Percentiles rank a stretch among this genome's conserved stretches.
These are phyloP conservation scores for Didymella sp. DNA, from an alignment of 2,329 filamentous ascomycete genomes.

Conservation along the genomic window DNA sequence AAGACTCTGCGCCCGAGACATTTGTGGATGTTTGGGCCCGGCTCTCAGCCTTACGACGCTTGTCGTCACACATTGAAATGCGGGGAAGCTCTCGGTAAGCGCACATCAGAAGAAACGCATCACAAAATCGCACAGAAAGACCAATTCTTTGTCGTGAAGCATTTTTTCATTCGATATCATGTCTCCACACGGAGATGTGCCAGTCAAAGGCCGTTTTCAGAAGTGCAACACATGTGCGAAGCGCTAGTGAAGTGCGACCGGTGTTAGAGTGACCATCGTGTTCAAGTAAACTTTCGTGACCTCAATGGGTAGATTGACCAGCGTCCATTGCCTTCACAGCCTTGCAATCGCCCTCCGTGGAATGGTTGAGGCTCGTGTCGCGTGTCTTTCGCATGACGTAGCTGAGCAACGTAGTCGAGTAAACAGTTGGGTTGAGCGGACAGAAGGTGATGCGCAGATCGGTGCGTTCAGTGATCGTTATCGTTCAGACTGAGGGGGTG, in stretches of 20 bases:
- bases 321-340: constrained; percentile 39
- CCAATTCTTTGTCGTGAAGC: constrained; percentile 43
- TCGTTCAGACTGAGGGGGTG: constrained; percentile 42
- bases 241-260: constrained; percentile 28
- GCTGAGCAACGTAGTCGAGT: constrained; percentile 29
- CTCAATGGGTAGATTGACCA: constrained; percentile 48
- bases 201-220: constrained; percentile 46
- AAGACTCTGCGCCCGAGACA: not conserved
- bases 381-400: constrained; percentile 38
- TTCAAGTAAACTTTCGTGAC: constrained; percentile 47
- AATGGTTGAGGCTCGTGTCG: constrained; percentile 35
- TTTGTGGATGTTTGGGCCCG: not conserved
- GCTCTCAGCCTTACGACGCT: not conserved
- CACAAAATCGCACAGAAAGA: constrained; percentile 15
- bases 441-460: constrained; percentile 36
- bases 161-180: constrained; percentile 46
- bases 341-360: constrained; percentile 36
- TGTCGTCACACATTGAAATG: constrained; percentile 17
- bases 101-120: constrained; percentile 21
- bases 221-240: constrained; percentile 22
- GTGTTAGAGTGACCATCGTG: constrained; percentile 48
- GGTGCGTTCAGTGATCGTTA: constrained; percentile 37
- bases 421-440: constrained; percentile 33
- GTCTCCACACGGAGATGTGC: constrained; percentile 47
- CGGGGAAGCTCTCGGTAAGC: constrained; percentile 23